phyloP scores from a whole-genome alignment of 106 monocot genomes.

The Platanthera guangdongensis region DNA sequence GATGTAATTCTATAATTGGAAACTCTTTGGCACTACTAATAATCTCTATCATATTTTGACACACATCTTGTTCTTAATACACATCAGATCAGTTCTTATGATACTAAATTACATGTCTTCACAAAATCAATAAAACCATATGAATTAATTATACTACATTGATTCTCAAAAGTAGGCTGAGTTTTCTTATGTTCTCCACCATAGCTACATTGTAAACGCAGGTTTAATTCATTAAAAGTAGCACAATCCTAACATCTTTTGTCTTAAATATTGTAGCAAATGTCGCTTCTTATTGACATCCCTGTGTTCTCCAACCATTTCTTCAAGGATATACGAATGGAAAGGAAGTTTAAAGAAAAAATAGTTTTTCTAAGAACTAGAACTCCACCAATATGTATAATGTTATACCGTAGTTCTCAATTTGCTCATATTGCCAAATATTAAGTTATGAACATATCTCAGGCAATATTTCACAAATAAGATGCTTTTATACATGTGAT shows the following conservation, averaged over 20 bases:
- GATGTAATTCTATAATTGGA: background rate
- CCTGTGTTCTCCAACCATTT: no score
- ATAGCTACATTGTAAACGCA: background rate
- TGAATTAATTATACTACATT: background rate
- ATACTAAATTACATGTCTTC: background rate
- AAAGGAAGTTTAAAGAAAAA: no score
- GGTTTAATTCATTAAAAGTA: no score
- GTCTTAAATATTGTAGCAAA: no score
- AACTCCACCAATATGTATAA: background rate
- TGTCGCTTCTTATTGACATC: no score
- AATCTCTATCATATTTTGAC: background rate
- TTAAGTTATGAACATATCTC: background rate
- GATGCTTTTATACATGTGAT: background rate
- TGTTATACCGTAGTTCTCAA: background rate
- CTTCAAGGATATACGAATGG: no score
- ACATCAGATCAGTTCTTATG: background rate
- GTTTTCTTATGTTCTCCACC: background rate
- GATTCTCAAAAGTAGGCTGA: background rate
- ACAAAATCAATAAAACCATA: background rate
- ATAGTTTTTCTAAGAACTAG: background rate
- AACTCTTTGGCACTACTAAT: background rate
- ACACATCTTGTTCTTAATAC: background rate
- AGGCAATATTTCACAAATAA: background rate
- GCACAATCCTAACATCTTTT: no score
- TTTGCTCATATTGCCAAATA: background rate